Evolutionary conservation across 805 yeast species (phyloP), one percentile per base, ranked within the genome.

Genomic region (Lipomyces orientalis): DNA sequence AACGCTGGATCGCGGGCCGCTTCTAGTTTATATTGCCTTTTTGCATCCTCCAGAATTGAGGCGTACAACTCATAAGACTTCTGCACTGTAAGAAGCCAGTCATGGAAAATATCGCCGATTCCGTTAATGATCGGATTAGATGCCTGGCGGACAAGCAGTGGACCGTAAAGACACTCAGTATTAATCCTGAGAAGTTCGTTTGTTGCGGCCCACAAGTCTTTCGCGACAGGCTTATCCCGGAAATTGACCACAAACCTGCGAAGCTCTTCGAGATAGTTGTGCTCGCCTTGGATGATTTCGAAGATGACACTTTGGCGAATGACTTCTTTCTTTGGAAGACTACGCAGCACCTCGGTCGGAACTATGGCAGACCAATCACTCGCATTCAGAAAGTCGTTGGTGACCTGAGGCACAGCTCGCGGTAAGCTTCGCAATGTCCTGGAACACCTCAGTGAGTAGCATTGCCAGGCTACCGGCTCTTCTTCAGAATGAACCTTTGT

Each of bases 301-400:
- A 89, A 92, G 3, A 90, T 84, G 65, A 88, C 87, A 64, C 91
- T 88, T 75, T 91, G 97, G 49, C 87, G 82, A 73, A 86, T 86
- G n/a, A 87, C 81, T 64, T 86, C 85, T 10, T 78, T 66, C 55
- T 65, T 70, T n/a, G 70, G 71, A 14, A 77, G 57, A 1, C 31
- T 22, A 9, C 12, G 55, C 49, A 51, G 57, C 34, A 37, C 71
- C 2, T 66, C 72, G 19, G 68, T 61, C 14, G 64, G 56, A 4
- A 58, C 61, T 1, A 64, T 43, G 35, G 68, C 72, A 1, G 56
- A 64, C 58, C 76, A 65, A 37, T 64, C 58, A 29, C 68, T 75
- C 7, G 75, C 76, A 9, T 60, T 60, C 0, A 71, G 51, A 31
- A 71, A 64, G 51, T 57, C 19, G 63, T 62, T 54, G 12, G 19